Evolutionary conservation across 164 flowering plant species (phyloP).

Genomic region (Vitis rotundifolia): DNA sequence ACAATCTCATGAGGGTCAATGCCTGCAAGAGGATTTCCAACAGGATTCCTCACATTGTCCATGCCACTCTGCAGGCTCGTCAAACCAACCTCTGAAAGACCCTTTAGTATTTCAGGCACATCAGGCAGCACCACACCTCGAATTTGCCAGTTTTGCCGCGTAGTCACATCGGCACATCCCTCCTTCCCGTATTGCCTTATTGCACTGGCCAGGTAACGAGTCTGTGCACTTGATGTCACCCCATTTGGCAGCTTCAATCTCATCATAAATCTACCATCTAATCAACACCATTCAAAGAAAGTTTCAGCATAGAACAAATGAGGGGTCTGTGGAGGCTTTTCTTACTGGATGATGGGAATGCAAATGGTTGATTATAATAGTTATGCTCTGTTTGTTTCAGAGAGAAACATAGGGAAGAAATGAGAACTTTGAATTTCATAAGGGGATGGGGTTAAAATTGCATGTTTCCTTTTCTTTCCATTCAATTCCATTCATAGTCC

Average conservation of each 20-base stretch:
- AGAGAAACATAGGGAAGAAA: not conserved
- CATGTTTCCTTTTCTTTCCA: not conserved
- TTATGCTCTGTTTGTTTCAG: not conserved
- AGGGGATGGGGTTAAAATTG: not conserved
- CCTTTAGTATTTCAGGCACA: constrained; percentile 83
- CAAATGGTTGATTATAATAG: not conserved
- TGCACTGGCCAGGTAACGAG: constrained; percentile 79
- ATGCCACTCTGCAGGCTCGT: constrained; percentile 97
- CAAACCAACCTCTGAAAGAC: constrained; percentile 73
- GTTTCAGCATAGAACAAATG: not conserved
- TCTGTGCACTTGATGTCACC: constrained; percentile 83
- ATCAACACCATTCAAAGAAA: constrained; percentile 5
- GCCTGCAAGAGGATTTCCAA: constrained; percentile 94
- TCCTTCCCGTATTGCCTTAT: constrained; percentile 76
- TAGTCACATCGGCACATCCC: constrained; percentile 93
- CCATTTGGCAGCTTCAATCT: constrained; percentile 98
- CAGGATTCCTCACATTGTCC: constrained; percentile 97
- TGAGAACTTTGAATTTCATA: not conserved
- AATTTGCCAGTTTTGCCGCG: constrained; percentile 97
- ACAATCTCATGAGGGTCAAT: constrained; percentile 84
- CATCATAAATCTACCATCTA: constrained; percentile 98
- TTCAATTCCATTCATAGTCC: not conserved
- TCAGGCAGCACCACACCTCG: constrained; percentile 84
- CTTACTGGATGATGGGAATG: not conserved
- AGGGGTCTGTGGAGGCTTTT: not conserved